A percentile compares a stretch with the other conserved stretches of the same genome.
These are phyloP conservation scores for Anthracocystis setariae DNA, from an alignment of 1,284 basidiomycete species.

Conservation along the genomic window DNA sequence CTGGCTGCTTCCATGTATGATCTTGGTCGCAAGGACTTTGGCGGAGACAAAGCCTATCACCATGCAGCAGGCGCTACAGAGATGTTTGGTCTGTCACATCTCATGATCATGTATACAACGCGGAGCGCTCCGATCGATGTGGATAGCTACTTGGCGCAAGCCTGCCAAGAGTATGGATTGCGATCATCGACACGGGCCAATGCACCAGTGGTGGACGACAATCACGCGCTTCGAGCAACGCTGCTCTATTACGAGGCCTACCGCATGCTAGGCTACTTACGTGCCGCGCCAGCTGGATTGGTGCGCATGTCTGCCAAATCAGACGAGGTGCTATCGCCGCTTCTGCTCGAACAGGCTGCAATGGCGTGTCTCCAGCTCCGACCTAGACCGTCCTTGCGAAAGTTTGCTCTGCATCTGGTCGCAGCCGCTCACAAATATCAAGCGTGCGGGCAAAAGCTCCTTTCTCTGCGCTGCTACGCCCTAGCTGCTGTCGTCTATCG, in stretches of 20 bases:
- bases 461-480: constrained; percentile 50
- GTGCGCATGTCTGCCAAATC: constrained; percentile 48
- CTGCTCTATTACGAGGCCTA: constrained; percentile 62
- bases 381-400: constrained; percentile 66
- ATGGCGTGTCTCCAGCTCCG: constrained; percentile 67
- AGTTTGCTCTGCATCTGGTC: constrained; percentile 70
- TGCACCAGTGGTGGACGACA: constrained; percentile 16
- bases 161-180: constrained; percentile 37
- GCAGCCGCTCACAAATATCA: constrained; percentile 71
- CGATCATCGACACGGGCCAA: constrained; percentile 13
- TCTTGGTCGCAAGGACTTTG: constrained; percentile 72
- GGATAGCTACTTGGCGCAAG: constrained; percentile 51
- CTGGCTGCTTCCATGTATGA: constrained; percentile 89
- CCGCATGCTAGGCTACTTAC: constrained; percentile 34
- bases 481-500: constrained; percentile 46
- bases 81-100: constrained; percentile 61
- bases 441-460: constrained; percentile 70
- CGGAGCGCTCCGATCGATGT: constrained; percentile 50
- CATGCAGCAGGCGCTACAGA: constrained; percentile 63
- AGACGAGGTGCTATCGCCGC: constrained; percentile 71
- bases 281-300: constrained; percentile 49
- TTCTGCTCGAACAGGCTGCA: constrained; percentile 72
- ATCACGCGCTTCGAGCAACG: constrained; percentile 52
- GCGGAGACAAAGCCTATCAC: constrained; percentile 57
- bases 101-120: constrained; percentile 51